phyloP scores from a whole-genome alignment of 257 asterid species.

The Solanum bulbocastanum region DNA sequence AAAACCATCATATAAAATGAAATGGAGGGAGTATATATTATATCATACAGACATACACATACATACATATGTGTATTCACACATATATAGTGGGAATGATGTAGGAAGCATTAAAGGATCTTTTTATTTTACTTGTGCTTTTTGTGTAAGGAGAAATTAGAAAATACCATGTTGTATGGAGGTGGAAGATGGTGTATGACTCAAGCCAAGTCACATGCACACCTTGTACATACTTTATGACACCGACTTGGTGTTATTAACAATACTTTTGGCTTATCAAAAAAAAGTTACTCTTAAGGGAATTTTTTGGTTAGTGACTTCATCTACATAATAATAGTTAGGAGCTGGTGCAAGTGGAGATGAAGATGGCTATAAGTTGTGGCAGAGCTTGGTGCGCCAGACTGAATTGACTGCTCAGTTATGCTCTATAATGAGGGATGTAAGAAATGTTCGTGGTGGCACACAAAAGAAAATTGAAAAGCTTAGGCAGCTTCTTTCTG shows the following conservation, averaged over 20 bases:
- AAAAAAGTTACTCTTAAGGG: neutral
- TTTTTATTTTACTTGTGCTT: neutral
- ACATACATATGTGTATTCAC: neutral
- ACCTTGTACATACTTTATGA: neutral
- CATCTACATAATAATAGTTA: constrained; percentile 34
- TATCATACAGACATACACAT: neutral
- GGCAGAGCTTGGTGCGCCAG: constrained; percentile 98
- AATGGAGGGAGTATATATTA: neutral
- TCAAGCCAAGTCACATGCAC: neutral
- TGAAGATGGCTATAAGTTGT: constrained; percentile 81
- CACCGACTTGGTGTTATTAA: neutral
- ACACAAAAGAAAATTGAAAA: constrained; percentile 95
- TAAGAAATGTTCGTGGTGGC: constrained; percentile 87
- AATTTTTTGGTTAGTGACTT: constrained; percentile 13
- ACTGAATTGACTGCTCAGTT: constrained; percentile 90
- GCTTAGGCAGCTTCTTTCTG: constrained; percentile 92
- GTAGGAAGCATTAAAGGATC: neutral
- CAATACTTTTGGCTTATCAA: neutral
- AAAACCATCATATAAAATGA: neutral
- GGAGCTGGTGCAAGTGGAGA: constrained; percentile 51
- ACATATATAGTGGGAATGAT: neutral
- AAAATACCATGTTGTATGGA: neutral
- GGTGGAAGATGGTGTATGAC: neutral
- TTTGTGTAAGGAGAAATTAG: neutral
- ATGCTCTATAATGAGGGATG: constrained; percentile 92